Conservation (phyloP, 1,284 basidiomycete genomes). For the Fomitopsis palustris region DNA sequence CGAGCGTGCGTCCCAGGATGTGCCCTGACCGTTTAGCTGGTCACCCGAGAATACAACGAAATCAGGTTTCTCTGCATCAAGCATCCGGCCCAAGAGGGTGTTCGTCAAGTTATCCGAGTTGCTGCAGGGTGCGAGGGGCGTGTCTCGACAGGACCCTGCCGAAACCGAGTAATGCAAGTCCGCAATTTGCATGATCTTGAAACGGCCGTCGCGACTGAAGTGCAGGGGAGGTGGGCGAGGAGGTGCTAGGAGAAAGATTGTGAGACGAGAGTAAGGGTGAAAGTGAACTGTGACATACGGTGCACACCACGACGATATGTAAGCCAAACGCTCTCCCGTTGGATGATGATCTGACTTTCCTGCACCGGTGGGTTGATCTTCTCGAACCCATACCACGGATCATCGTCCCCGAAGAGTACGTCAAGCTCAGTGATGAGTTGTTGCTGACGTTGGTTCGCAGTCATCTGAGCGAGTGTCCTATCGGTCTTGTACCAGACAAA, state of each 20-base stretch:
- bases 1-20: slow-evolving; percentile 83
- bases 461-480: slow-evolving; percentile 58
- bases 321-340: slow-evolving; percentile 49
- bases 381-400: slow-evolving; percentile 83
- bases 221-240: slow-evolving; percentile 72
- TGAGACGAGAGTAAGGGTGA: background rate
- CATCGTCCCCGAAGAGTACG: slow-evolving; percentile 75
- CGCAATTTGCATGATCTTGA: slow-evolving; percentile 88
- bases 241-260: slow-evolving; percentile 38
- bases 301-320: slow-evolving; percentile 65
- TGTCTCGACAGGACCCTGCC: slow-evolving; percentile 70
- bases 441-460: slow-evolving; percentile 48
- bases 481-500: slow-evolving; percentile 76
- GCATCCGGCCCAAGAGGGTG: slow-evolving; percentile 60
- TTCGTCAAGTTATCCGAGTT: slow-evolving; percentile 74
- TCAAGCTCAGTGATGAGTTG: slow-evolving; percentile 86
- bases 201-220: slow-evolving; percentile 79
- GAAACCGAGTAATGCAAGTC: slow-evolving; percentile 87
- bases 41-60: slow-evolving; percentile 88
- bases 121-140: slow-evolving; percentile 47
- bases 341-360: slow-evolving; percentile 38
- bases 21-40: slow-evolving; percentile 84
- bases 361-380: slow-evolving; percentile 49
- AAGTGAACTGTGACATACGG: slow-evolving; percentile 35
- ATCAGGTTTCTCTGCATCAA: slow-evolving; percentile 87